Evolutionary conservation across 805 yeast species (phyloP).

Genomic region (Diddensiella santjacobensis): DNA sequence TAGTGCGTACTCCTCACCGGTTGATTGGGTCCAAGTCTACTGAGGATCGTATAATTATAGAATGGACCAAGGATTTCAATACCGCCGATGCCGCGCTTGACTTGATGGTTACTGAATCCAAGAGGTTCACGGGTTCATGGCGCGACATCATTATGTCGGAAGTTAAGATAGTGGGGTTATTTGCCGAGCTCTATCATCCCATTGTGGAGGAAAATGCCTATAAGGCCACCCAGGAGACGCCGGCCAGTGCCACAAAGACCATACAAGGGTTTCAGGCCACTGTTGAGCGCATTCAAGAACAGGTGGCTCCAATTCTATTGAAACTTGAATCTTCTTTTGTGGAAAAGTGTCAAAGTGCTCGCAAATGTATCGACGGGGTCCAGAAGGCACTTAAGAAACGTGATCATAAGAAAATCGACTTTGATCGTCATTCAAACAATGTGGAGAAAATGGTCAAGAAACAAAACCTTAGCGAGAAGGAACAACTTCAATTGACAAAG

Average conservation of each 20-base stretch:
- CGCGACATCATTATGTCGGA: slow-evolving; percentile 21
- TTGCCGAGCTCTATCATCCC: slow-evolving; percentile 26
- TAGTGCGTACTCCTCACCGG: slow-evolving; percentile 36
- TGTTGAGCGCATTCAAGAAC: slow-evolving; percentile 11
- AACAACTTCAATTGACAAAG: slow-evolving; percentile 25
- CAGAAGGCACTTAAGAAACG: slow-evolving; percentile 34
- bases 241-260: slow-evolving; percentile 26
- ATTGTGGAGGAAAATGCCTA: slow-evolving; percentile 29
- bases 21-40: slow-evolving; percentile 33
- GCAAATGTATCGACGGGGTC: slow-evolving; percentile 29
- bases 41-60: slow-evolving; percentile 33
- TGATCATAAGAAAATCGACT: slow-evolving; percentile 38
- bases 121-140: slow-evolving; percentile 27
- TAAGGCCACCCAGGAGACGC: slow-evolving; percentile 31
- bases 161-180: slow-evolving; percentile 18
- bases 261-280: slow-evolving; percentile 26
- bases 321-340: slow-evolving; percentile 24
- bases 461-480: slow-evolving; percentile 29
- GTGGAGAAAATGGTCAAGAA: slow-evolving; percentile 32
- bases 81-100: slow-evolving; percentile 33
- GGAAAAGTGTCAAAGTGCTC: slow-evolving; percentile 22
- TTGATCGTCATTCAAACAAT: slow-evolving; percentile 32
- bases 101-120: slow-evolving; percentile 24
- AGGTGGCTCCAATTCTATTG: slow-evolving; percentile 24
- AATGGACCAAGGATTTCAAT: slow-evolving; percentile 35